These are phyloP conservation scores for Aspergillus nanangensis DNA, from an alignment of 495 filamentous ascomycete species.

Conservation along the genomic window DNA sequence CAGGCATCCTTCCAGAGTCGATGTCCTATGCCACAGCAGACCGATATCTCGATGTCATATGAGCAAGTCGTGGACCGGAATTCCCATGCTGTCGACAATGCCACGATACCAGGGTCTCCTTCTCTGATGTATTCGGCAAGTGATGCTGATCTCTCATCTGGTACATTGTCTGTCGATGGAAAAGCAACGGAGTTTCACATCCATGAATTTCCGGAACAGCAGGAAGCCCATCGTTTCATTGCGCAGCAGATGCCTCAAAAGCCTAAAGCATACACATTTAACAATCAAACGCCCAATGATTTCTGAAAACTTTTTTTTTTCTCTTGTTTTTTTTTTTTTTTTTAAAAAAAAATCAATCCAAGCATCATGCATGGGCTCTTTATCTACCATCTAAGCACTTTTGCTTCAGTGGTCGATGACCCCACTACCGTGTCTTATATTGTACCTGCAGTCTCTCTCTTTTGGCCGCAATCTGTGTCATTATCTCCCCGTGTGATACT, in stretches of 20 bases:
- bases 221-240: constrained; percentile 32
- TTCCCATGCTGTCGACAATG: constrained; percentile 20
- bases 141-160: constrained; percentile 27
- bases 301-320: no score
- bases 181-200: constrained; percentile 40
- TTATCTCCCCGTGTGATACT: constrained; percentile 1
- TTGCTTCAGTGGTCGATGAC: constrained; percentile 1
- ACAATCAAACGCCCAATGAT: constrained; percentile 37
- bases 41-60: constrained; percentile 32
- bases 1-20: constrained; percentile 29
- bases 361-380: not conserved
- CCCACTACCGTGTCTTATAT: no score
- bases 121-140: constrained; percentile 33
- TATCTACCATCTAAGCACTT: not conserved
- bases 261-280: constrained; percentile 42
- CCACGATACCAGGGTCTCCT: constrained; percentile 27
- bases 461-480: no score
- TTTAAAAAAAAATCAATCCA: not conserved
- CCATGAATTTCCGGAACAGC: constrained; percentile 41
- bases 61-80: constrained; percentile 26
- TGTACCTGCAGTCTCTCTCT: no score
- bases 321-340: no score
- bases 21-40: constrained; percentile 27
- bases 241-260: constrained; percentile 39
- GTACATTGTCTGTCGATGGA: constrained; percentile 17